phyloP scores from a whole-genome alignment of 2,329 filamentous ascomycete genomes.

The Neonectria coccinea region DNA sequence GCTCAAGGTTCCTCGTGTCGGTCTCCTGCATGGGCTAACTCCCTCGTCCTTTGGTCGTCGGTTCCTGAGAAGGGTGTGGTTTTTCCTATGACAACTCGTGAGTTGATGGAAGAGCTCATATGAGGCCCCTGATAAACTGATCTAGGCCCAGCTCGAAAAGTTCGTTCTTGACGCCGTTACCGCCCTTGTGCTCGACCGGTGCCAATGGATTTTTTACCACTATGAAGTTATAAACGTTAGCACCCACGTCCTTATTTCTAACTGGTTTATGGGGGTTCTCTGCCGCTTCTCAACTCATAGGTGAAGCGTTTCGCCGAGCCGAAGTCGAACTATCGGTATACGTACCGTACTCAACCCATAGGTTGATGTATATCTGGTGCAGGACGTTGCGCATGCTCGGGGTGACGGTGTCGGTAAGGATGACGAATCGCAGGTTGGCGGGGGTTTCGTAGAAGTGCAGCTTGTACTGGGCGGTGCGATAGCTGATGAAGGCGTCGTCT shows the following conservation, averaged over 20 bases:
- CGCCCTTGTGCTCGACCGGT: constrained; percentile 75
- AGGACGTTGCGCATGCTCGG: constrained; percentile 93
- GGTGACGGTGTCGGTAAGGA: constrained; percentile 91
- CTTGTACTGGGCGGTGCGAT: constrained; percentile 94
- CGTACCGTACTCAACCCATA: constrained; percentile 94
- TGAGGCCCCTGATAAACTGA: constrained; percentile 77
- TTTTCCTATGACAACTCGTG: constrained; percentile 24
- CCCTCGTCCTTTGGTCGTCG: not conserved
- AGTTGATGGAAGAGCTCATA: constrained; percentile 54
- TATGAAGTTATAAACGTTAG: constrained; percentile 44
- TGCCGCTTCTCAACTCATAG: not conserved
- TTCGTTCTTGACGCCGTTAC: constrained; percentile 77
- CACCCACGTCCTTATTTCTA: not conserved
- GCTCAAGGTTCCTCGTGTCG: not conserved
- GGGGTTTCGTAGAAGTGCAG: constrained; percentile 99
- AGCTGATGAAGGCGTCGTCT: constrained; percentile 95
- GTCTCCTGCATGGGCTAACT: not conserved
- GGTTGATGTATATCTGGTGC: constrained; percentile 98
- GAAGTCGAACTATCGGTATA: constrained; percentile 25
- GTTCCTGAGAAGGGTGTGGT: not conserved
- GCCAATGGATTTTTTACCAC: constrained; percentile 78
- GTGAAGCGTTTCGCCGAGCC: not conserved
- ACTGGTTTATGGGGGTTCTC: not conserved
- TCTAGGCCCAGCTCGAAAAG: constrained; percentile 79
- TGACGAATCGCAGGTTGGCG: constrained; percentile 93